These are phyloP conservation scores for Tylopilus sp. DNA, from an alignment of 768 basidiomycete genomes.

Conservation along the genomic window DNA sequence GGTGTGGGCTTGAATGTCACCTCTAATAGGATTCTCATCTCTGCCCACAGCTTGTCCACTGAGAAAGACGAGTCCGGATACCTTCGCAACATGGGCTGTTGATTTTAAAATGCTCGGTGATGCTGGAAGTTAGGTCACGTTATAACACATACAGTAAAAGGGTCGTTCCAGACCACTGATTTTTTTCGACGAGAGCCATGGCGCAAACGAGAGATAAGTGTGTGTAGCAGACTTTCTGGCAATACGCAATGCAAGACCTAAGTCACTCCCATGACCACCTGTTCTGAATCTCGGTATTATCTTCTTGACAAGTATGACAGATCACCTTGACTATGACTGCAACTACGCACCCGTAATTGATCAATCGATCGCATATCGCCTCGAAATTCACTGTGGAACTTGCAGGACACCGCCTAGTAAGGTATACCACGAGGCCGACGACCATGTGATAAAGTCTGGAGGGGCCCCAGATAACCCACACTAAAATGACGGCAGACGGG, in stretches of 20 bases:
- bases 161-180: conserved; percentile 49
- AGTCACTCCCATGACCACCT: not conserved
- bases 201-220: not conserved
- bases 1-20: conserved; percentile 60
- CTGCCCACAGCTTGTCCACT: conserved; percentile 56
- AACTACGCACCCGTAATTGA: not conserved
- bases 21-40: conserved; percentile 46
- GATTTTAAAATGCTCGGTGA: not conserved
- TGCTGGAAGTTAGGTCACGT: not conserved
- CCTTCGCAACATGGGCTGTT: conserved; percentile 54
- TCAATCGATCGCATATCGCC: conserved; percentile 1
- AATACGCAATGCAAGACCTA: not conserved
- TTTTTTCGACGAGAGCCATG: conserved; percentile 51
- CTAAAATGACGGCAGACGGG: conserved; percentile 10
- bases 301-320: no score
- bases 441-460: not conserved
- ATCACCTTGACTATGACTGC: conserved; percentile 1
- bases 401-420: not conserved
- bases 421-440: not conserved
- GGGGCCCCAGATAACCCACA: not conserved
- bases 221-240: not conserved
- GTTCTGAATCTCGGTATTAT: not conserved
- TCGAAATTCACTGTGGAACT: not conserved
- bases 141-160: conserved; percentile 12
- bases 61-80: conserved; percentile 56